phyloP scores from a whole-genome alignment of 2,329 filamentous ascomycete species.

The Cyphellophora europaea region DNA sequence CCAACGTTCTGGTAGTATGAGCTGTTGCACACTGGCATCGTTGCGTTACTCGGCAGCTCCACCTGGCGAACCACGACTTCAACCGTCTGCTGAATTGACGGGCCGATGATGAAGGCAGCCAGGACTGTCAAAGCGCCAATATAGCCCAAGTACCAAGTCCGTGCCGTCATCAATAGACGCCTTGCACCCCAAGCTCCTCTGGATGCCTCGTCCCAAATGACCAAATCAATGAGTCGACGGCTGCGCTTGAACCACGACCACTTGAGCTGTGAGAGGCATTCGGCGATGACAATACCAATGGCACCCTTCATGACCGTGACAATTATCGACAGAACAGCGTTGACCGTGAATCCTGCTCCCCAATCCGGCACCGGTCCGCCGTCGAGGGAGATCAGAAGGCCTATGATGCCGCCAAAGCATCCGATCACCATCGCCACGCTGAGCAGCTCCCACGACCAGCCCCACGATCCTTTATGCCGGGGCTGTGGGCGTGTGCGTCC shows the following conservation, averaged over 20 bases:
- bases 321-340: constrained; percentile 24
- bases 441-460: constrained; percentile 1
- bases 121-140: constrained; percentile 23
- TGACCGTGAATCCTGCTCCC: constrained; percentile 24
- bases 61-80: constrained; percentile 15
- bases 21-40: constrained; percentile 4
- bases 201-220: constrained; percentile 25
- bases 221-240: constrained; percentile 23
- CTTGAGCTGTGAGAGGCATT: constrained; percentile 25
- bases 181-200: constrained; percentile 23
- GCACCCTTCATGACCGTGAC: constrained; percentile 22
- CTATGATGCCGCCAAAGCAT: constrained; percentile 1
- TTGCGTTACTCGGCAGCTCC: not conserved
- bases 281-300: constrained; percentile 22
- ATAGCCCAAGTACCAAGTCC: constrained; percentile 21
- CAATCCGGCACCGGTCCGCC: constrained; percentile 17
- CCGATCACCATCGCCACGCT: not conserved
- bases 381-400: not conserved
- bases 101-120: constrained; percentile 20
- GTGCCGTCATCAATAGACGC: constrained; percentile 19
- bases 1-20: constrained; percentile 2
- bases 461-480: no score
- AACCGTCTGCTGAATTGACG: constrained; percentile 24
- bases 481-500: no score
- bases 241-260: constrained; percentile 25